Conservation (phyloP, 2,329 filamentous ascomycete species). For the Nannizzia gypsea region DNA sequence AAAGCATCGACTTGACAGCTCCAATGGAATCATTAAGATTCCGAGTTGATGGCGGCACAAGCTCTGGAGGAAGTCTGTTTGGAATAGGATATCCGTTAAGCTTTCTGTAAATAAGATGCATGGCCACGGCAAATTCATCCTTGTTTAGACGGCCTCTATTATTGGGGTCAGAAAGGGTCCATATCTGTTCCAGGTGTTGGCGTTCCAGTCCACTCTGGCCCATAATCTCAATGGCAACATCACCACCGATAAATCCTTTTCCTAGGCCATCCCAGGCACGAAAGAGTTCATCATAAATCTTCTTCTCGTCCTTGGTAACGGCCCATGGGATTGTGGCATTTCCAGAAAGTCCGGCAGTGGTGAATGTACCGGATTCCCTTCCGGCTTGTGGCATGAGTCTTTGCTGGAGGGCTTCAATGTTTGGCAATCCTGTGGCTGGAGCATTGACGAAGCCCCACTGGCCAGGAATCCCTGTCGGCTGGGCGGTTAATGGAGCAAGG, state of each 20-base stretch:
- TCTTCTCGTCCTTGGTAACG: conserved; percentile 97
- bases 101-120: conserved; percentile 98
- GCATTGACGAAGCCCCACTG: conserved; percentile 99
- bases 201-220: conserved; percentile 90
- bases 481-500: conserved; percentile 65
- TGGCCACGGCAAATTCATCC: conserved; percentile 94
- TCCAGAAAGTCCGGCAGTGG: conserved; percentile 73
- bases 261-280: conserved; percentile 90
- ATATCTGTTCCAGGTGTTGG: conserved; percentile 77
- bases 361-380: conserved; percentile 65
- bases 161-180: conserved; percentile 86
- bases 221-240: conserved; percentile 92
- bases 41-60: conserved; percentile 86
- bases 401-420: conserved; percentile 82
- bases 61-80: conserved; percentile 73
- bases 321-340: conserved; percentile 97
- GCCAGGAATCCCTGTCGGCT: conserved; percentile 82
- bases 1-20: conserved; percentile 78
- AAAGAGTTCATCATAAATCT: conserved; percentile 88
- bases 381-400: conserved; percentile 97
- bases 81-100: conserved; percentile 92
- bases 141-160: conserved; percentile 91
- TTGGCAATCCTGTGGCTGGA: conserved; percentile 76
- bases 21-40: conserved; percentile 90
- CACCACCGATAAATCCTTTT: conserved; percentile 84